A percentile compares a stretch with the other conserved stretches of the same genome.
These are phyloP conservation scores for Fusarium mundagurra DNA, from an alignment of 2,329 filamentous ascomycete genomes.

Conservation along the genomic window DNA sequence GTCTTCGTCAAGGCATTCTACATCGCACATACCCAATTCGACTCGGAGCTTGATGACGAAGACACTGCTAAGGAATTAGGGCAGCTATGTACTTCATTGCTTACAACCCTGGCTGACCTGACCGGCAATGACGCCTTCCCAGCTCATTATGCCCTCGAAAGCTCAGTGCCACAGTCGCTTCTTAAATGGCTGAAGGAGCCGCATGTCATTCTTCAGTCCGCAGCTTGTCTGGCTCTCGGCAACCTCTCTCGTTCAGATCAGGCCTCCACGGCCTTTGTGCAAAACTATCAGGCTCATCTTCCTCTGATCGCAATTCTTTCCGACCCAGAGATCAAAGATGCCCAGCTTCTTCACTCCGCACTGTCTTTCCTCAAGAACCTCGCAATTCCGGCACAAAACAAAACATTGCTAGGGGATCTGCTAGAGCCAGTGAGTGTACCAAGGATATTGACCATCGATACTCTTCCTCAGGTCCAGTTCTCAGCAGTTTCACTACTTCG, in stretches of 20 bases:
- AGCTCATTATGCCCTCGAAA: conserved; percentile 53
- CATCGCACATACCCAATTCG: conserved; percentile 57
- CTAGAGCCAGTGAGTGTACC: conserved; percentile 59
- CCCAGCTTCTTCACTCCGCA: conserved; percentile 65
- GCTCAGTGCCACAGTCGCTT: conserved; percentile 54
- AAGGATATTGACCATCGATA: conserved; percentile 63
- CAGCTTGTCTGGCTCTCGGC: conserved; percentile 69
- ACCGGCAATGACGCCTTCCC: conserved; percentile 61
- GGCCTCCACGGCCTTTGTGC: conserved; percentile 61
- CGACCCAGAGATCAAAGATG: conserved; percentile 52
- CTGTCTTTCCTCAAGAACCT: conserved; percentile 73
- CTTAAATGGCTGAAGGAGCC: conserved; percentile 57
- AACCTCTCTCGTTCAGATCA: conserved; percentile 70
- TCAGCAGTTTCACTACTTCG: conserved; percentile 67
- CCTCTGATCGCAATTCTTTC: conserved; percentile 59
- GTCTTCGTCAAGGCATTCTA: conserved; percentile 60
- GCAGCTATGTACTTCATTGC: conserved; percentile 60
- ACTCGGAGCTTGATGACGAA: conserved; percentile 56
- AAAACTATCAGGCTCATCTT: conserved; percentile 51
- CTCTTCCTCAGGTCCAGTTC: conserved; percentile 66
- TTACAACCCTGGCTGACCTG: conserved; percentile 62
- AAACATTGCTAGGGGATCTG: conserved; percentile 59
- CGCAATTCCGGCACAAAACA: conserved; percentile 66
- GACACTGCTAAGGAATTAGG: conserved; percentile 57
- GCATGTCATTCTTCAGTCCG: conserved; percentile 60